These are phyloP conservation scores for Spiraea crenata DNA, from an alignment of 331 rosid genomes.

Conservation along the genomic window DNA sequence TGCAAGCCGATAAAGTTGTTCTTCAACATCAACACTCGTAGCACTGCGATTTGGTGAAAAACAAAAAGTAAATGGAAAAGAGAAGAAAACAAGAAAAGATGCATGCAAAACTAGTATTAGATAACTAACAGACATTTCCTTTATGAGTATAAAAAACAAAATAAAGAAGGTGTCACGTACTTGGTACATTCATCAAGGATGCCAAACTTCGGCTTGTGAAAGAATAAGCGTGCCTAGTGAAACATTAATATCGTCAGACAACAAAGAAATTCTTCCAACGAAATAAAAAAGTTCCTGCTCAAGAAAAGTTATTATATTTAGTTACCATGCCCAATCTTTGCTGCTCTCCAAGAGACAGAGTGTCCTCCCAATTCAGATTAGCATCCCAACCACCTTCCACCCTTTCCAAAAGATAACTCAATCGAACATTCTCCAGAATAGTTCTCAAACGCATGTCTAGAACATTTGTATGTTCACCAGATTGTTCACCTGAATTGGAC, in stretches of 20 bases:
- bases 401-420: constrained; percentile 91
- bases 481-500: constrained; percentile 48
- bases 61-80: not conserved
- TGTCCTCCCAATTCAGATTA: constrained; percentile 85
- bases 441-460: constrained; percentile 63
- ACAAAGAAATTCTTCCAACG: not conserved
- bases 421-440: constrained; percentile 82
- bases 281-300: not conserved
- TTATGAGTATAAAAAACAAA: not conserved
- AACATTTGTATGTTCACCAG: constrained; percentile 33
- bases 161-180: constrained; percentile 44
- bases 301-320: constrained; percentile 8
- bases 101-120: not conserved
- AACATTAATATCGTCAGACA: constrained; percentile 20
- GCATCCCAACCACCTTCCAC: constrained; percentile 86
- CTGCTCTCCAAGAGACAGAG: constrained; percentile 94
- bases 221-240: constrained; percentile 87
- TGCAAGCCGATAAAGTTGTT: constrained; percentile 87
- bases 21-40: constrained; percentile 96
- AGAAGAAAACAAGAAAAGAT: not conserved
- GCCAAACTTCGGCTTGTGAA: constrained; percentile 88
- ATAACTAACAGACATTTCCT: constrained; percentile 11
- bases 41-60: constrained; percentile 60
- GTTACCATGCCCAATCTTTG: constrained; percentile 99
- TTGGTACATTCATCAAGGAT: constrained; percentile 99